phyloP scores from a whole-genome alignment of 345 rosid genomes.

The Citrus mangshanensis region DNA sequence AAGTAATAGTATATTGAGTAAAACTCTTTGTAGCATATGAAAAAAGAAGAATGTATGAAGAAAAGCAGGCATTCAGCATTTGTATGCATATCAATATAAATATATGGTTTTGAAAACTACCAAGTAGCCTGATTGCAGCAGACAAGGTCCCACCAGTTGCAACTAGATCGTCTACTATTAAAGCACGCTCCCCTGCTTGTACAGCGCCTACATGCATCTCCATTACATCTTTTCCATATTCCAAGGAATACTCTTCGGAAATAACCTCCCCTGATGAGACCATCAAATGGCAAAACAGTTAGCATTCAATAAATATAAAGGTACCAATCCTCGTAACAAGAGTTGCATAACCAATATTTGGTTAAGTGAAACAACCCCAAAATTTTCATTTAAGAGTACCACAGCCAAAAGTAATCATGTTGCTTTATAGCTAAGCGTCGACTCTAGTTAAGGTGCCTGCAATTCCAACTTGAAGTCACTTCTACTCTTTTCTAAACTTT shows the following conservation, averaged over 20 bases:
- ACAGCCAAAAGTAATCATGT: neutral
- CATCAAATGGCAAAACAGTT: conserved; percentile 8
- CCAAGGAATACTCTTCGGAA: conserved; percentile 88
- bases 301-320: conserved; percentile 3
- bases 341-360: neutral
- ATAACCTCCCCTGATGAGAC: conserved; percentile 71
- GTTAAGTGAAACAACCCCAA: neutral
- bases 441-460: neutral
- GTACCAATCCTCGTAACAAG: neutral
- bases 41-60: conserved; percentile 2
- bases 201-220: conserved; percentile 99
- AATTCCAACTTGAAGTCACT: neutral
- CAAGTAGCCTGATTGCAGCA: conserved; percentile 94
- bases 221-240: conserved; percentile 90
- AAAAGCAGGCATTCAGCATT: neutral
- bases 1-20: neutral
- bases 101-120: conserved; percentile 33
- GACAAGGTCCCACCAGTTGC: conserved; percentile 94
- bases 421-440: neutral
- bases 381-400: neutral
- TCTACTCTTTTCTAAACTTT: neutral
- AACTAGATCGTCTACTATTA: conserved; percentile 87
- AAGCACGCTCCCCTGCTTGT: conserved; percentile 79
- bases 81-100: neutral
- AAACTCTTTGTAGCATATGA: neutral